phyloP scores from a whole-genome alignment of 352 stramenopile species.

The Nothophytophthora sp. region DNA sequence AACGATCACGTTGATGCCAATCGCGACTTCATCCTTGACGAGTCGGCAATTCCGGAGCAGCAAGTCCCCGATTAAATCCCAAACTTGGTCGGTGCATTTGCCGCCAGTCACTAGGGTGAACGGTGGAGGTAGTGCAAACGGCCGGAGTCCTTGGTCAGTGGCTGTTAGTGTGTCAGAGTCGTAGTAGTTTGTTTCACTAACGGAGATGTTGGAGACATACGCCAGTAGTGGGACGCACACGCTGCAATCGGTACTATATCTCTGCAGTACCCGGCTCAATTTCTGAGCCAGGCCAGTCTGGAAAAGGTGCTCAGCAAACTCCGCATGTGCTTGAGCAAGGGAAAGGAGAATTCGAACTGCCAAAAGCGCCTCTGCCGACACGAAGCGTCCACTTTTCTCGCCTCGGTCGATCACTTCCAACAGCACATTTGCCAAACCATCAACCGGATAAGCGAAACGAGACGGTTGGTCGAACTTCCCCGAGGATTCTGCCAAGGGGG shows the following conservation, averaged over 20 bases:
- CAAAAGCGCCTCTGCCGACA: conserved; percentile 43
- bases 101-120: conserved; percentile 6
- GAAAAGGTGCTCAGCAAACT: conserved; percentile 57
- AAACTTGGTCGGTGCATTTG: conserved; percentile 51
- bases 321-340: conserved; percentile 42
- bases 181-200: conserved; percentile 59
- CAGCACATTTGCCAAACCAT: conserved; percentile 47
- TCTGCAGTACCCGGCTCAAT: conserved; percentile 45
- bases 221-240: conserved; percentile 65
- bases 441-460: conserved; percentile 11
- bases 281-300: conserved; percentile 23
- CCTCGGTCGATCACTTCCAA: conserved; percentile 54
- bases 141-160: conserved; percentile 9
- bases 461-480: conserved; percentile 3
- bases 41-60: conserved; percentile 50
- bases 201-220: conserved; percentile 58
- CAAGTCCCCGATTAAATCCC: conserved; percentile 63
- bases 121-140: conserved; percentile 32
- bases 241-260: conserved; percentile 47
- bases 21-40: conserved; percentile 19
- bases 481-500: conserved; percentile 7
- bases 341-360: conserved; percentile 58
- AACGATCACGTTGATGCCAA: conserved; percentile 39
- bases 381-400: conserved; percentile 20
- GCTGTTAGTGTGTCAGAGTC: conserved; percentile 29